Base-by-base conservation (phyloP, 345 rosid genomes). In the Syzygium jambos region DNA sequence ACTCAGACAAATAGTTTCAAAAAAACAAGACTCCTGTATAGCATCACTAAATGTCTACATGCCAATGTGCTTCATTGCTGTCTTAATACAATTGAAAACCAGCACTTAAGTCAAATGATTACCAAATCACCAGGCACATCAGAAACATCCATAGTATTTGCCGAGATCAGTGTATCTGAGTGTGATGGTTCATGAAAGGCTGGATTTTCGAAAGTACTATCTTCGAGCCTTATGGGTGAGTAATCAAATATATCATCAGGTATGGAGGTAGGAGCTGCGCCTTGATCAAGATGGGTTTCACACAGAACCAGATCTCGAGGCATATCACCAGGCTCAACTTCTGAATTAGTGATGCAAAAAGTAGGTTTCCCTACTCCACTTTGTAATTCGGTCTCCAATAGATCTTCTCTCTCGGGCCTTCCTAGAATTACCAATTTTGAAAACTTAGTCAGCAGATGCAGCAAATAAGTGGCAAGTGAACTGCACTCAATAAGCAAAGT, bases 331-430 rank as follows among this genome's bases (percentile, higher is more conserved):
- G 89, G 86, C 51, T 88, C 91, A 87, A 87, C 86, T 27, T 52
- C 89, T 56, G 87, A 86, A 52, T 52, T 84, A 73, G 87, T 63
- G 52, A 80, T 30, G 78, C 84, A 51, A 65, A 55, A 34, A 82
- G 78, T 73, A 85, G 87, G 86, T 30, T 87, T 89, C 87, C 88
- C 92, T 56, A 55, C 85, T 25, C 61, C 86, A 84, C 49, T 85
- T 78, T 55, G 91, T 86, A 89, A 15, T 89, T 92, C 89, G 57
- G 92, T 92, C 89, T 92, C 90, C 86, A 95, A 93, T 86, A 90
- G 92, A 85, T 89, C 90, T 88, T 95, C 92, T 85, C 92, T 91
- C 78, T 86, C 68, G 83, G 78, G 89, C 84, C 80, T 68, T 87
- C 92, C 95, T 93, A 78, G 78, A 89, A 86, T 51, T 52, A 85